Conservation (phyloP, 495 filamentous ascomycete genomes). For the Penicillium argentinense region DNA sequence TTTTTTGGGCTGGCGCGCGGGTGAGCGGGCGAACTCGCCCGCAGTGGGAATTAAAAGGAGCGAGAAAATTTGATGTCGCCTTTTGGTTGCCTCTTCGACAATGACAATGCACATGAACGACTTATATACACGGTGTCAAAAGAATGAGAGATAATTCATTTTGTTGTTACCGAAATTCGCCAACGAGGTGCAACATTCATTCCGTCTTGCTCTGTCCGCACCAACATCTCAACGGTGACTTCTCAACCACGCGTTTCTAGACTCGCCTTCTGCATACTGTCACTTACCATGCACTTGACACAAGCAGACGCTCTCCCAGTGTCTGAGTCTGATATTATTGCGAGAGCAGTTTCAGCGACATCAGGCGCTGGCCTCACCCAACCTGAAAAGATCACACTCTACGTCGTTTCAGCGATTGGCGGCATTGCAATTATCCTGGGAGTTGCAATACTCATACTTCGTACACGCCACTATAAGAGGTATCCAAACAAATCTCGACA, state of each 20-base stretch:
- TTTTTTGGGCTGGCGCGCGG: not conserved
- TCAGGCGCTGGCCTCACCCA: conserved; percentile 1
- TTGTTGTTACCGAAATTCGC: too few relatives aligned
- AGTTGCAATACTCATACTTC: not conserved
- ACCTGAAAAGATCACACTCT: conserved; percentile 9
- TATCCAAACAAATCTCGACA: not conserved
- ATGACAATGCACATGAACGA: not conserved
- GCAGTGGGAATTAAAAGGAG: not conserved
- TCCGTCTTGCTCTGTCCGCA: too few relatives aligned
- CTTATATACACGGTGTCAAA: too few relatives aligned
- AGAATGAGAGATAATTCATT: too few relatives aligned
- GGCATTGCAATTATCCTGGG: conserved; percentile 2
- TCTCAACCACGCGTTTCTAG: too few relatives aligned
- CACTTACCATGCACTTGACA: too few relatives aligned
- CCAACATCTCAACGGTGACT: too few relatives aligned
- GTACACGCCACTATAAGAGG: not conserved
- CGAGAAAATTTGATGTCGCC: not conserved
- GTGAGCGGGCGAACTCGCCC: not conserved
- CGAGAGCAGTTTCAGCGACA: not conserved
- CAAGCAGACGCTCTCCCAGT: too few relatives aligned
- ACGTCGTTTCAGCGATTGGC: conserved; percentile 4
- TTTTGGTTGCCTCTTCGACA: not conserved
- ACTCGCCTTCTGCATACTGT: too few relatives aligned
- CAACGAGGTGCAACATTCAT: too few relatives aligned
- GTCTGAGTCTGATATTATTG: too few relatives aligned